A percentile compares a stretch with the other conserved stretches of the same genome.
These are phyloP conservation scores for Saccharomycopsis capsularis DNA, from an alignment of 805 yeast genomes.

Conservation along the genomic window DNA sequence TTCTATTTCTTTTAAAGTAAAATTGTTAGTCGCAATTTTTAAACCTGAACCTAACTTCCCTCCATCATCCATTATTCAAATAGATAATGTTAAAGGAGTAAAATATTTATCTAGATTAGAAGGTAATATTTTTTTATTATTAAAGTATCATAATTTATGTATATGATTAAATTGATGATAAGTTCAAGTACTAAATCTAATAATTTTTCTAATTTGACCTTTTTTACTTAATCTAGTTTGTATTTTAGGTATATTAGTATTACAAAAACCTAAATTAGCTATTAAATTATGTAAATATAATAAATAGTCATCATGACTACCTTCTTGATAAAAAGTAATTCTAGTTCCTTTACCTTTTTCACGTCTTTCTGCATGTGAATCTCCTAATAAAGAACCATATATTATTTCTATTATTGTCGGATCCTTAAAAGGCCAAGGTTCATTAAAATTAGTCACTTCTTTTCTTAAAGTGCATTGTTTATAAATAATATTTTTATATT, in stretches of 20 bases:
- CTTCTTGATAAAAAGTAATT: conserved; percentile 5
- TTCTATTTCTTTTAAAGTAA: not conserved
- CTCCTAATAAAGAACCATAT: too few species aligned
- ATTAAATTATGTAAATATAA: not conserved
- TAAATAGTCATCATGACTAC: conserved; percentile 3
- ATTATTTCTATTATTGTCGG: not conserved
- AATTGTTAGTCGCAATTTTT: conserved; percentile 2
- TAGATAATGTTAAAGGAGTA: too few species aligned
- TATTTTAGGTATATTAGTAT: too few species aligned
- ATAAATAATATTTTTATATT: not conserved
- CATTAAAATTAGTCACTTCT: conserved; percentile 4
- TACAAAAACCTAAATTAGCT: not conserved
- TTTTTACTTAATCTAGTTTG: too few species aligned
- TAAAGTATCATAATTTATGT: too few species aligned
- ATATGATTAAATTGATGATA: too few species aligned
- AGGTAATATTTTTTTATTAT: too few species aligned
- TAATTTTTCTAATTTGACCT: too few species aligned
- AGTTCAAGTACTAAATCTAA: too few species aligned
- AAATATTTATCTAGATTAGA: too few species aligned
- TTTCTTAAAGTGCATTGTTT: not conserved
- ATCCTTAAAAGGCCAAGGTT: not conserved
- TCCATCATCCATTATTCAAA: conserved; percentile 2
- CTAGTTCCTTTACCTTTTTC: conserved; percentile 2
- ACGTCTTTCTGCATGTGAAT: conserved; percentile 5
- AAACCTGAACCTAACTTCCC: not conserved